Conservation (phyloP, 768 basidiomycete species). For the Pulveroboletus ravenelii region DNA sequence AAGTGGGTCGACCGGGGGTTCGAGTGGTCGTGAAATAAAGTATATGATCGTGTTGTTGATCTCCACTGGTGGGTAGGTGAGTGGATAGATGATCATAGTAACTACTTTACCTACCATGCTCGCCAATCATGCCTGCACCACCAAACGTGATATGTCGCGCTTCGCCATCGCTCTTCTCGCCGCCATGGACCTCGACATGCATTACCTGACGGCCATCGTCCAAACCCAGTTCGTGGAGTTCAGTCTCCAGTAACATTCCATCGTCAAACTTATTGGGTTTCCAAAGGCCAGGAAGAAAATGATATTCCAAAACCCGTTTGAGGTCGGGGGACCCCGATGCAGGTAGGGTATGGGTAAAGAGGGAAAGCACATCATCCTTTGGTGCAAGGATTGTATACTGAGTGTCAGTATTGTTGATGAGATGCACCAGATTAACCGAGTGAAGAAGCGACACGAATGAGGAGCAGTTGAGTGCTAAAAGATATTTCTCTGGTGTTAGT, state of each 20-base stretch:
- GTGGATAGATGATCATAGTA: not conserved
- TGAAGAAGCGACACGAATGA: conserved; percentile 86
- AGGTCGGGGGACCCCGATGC: conserved; percentile 64
- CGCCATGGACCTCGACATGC: conserved; percentile 53
- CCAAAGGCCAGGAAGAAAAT: conserved; percentile 86
- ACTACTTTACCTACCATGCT: conserved; percentile 52
- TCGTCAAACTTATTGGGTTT: conserved; percentile 63
- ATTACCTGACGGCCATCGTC: conserved; percentile 68
- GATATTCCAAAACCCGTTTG: conserved; percentile 74
- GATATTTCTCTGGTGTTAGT: conserved; percentile 91
- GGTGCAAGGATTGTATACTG: conserved; percentile 91
- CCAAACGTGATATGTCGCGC: conserved; percentile 70
- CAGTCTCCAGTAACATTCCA: conserved; percentile 76
- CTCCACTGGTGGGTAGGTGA: conserved; percentile 46
- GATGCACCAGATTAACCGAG: conserved; percentile 65
- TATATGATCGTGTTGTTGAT: conserved; percentile 82
- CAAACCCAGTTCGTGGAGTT: conserved; percentile 66
- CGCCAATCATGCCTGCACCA: conserved; percentile 74
- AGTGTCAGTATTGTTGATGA: conserved; percentile 65
- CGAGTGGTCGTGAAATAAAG: conserved; percentile 77
- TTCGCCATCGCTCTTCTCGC: conserved; percentile 42
- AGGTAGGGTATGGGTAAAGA: conserved; percentile 55
- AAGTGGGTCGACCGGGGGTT: conserved; percentile 77
- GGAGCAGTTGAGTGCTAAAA: conserved; percentile 88
- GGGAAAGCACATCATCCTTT: conserved; percentile 72